Evolutionary conservation across 2,329 filamentous ascomycete genomes (phyloP), one percentile per base, ranked within the genome.

Genomic region (Pseudocercospora vitis): DNA sequence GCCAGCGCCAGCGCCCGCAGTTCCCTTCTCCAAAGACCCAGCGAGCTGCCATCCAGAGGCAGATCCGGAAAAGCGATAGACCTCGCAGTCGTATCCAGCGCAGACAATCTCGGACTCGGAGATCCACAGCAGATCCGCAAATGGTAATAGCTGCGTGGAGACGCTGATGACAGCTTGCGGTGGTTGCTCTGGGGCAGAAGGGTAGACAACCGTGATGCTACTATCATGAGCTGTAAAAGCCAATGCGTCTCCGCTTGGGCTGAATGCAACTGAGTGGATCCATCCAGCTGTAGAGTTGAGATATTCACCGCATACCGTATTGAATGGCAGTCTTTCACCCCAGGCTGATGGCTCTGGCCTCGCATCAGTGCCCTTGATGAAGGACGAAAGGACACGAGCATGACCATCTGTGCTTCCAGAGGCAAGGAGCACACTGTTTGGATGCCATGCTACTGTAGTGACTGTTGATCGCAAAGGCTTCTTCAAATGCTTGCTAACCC

Each of bases 401-500:
- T 99, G 94, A 31, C 92, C 94, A 73, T 99, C 94, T 29, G 94
- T 96, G n/a, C 90, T 95, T 31, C 94, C 94, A 37, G 94, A 91
- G 12, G 92, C 94, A 19, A 99, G 80, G 26, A 99, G 82, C 12
- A 99, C 94, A 7, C 89, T 95, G 79, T 99, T 99, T 29, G 94
- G 94, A 74, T 99, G 94, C 94, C 94, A 99, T 53, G 87, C 86
- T 39, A 99, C 84, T 12, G 88, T 91, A 52, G 94, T 97, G 66
- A 99, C 92, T 53, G 94, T 99, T 71, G 91, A 96, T 63, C 92
- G 88, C 67, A 99, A 95, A 16, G 94, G 94, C 82, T 97, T 99
- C 84, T 97, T 97, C 69, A 99, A 77, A 75, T 99, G 94, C 81
- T 99, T 99, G 31, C 91, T 96, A 35, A 99, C 92, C 94, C 94